These are phyloP conservation scores for Aspergillus ellipticus DNA, from an alignment of 495 filamentous ascomycete genomes.

Conservation along the genomic window DNA sequence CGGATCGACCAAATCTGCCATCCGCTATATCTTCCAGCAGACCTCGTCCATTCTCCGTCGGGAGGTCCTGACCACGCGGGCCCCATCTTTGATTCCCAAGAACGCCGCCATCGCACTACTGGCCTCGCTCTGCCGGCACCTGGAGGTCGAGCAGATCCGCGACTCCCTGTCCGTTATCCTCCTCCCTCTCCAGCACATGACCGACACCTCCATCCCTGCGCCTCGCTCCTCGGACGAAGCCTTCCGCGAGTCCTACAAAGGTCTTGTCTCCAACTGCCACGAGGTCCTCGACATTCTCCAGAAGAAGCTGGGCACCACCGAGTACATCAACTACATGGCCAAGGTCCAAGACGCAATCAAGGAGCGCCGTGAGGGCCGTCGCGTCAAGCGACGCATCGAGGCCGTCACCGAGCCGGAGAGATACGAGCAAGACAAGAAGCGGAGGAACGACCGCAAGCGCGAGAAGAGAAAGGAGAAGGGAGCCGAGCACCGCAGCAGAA, in stretches of 20 bases:
- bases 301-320: conserved; percentile 75
- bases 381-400: conserved; percentile 80
- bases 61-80: conserved; percentile 62
- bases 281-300: conserved; percentile 74
- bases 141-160: conserved; percentile 53
- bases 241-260: conserved; percentile 64
- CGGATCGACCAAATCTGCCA: conserved; percentile 39
- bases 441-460: conserved; percentile 81
- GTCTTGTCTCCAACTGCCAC: conserved; percentile 61
- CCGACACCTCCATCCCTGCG: conserved; percentile 67
- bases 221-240: conserved; percentile 61
- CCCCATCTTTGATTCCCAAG: conserved; percentile 63
- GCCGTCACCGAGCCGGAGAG: conserved; percentile 77
- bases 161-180: conserved; percentile 62
- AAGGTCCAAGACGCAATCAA: conserved; percentile 65
- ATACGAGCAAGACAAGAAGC: conserved; percentile 72
- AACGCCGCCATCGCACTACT: conserved; percentile 72
- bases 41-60: conserved; percentile 73
- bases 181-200: conserved; percentile 77
- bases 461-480: conserved; percentile 76
- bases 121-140: conserved; percentile 53
- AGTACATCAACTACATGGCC: conserved; percentile 66
- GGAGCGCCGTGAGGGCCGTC: conserved; percentile 65
- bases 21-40: conserved; percentile 71
- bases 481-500: conserved; percentile 60